Evolutionary conservation across 495 filamentous ascomycete species (phyloP).

Genomic region (Xylaria castorea): DNA sequence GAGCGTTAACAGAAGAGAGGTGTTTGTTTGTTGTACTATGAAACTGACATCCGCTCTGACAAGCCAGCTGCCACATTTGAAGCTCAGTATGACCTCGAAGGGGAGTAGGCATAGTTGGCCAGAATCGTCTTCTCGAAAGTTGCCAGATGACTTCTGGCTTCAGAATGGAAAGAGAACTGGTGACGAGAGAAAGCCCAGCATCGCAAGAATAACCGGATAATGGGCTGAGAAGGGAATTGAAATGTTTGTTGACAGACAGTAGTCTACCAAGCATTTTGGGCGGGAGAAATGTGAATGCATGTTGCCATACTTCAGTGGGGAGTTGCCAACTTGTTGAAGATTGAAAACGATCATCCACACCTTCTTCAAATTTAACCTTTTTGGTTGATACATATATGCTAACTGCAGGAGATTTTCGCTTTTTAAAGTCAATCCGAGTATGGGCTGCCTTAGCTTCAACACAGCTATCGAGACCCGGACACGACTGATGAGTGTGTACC

Average conservation of each 20-base stretch:
- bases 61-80: slow-evolving; percentile 68
- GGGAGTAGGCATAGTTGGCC: slow-evolving; percentile 63
- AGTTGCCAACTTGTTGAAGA: slow-evolving; percentile 40
- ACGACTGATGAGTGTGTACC: slow-evolving; percentile 8
- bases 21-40: slow-evolving; percentile 46
- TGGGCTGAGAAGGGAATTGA: slow-evolving; percentile 60
- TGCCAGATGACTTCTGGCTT: slow-evolving; percentile 66
- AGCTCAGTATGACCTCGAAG: slow-evolving; percentile 62
- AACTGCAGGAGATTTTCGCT: slow-evolving; percentile 45
- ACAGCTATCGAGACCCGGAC: slow-evolving; percentile 9
- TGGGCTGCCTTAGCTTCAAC: slow-evolving; percentile 18
- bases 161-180: slow-evolving; percentile 36
- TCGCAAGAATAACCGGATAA: slow-evolving; percentile 40
- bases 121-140: slow-evolving; percentile 61
- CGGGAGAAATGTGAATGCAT: slow-evolving; percentile 60
- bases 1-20: neutral
- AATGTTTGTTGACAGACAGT: slow-evolving; percentile 58
- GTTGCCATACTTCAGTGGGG: slow-evolving; percentile 61
- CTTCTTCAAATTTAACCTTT: slow-evolving; percentile 47
- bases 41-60: slow-evolving; percentile 60
- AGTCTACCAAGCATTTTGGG: slow-evolving; percentile 58
- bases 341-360: slow-evolving; percentile 39
- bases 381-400: slow-evolving; percentile 36
- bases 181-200: slow-evolving; percentile 32
- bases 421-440: slow-evolving; percentile 36